Percentiles rank a stretch among this genome's conserved stretches.
Evolutionary conservation across 192 early-diverging fungal species (phyloP).

Genomic region (Paraglomus brasilianum): DNA sequence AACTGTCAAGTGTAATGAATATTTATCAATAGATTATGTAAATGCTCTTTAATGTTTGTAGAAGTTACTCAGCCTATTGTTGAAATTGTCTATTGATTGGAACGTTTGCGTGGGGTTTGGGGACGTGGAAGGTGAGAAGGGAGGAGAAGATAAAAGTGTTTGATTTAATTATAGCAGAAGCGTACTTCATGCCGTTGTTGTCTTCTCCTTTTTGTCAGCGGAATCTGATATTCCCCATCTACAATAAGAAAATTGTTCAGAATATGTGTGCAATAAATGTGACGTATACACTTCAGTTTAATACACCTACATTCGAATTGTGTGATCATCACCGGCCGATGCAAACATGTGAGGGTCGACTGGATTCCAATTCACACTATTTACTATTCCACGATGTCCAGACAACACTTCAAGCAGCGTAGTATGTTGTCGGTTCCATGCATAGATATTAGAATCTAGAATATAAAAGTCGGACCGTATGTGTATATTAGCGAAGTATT

Average conservation of each 20-base stretch:
- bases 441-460: conserved; percentile 68
- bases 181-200: conserved; percentile 18
- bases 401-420: conserved; percentile 64
- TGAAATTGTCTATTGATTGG: too few relatives aligned
- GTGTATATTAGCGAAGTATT: too few relatives aligned
- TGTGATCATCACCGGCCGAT: conserved; percentile 78
- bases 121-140: too few relatives aligned
- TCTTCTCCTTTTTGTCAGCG: conserved; percentile 27
- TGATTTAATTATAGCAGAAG: too few relatives aligned
- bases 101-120: too few relatives aligned
- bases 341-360: conserved; percentile 67
- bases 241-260: neutral
- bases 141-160: too few relatives aligned
- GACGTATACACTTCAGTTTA: neutral
- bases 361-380: conserved; percentile 74
- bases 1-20: too few relatives aligned
- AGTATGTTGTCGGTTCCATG: conserved; percentile 78
- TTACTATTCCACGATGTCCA: conserved; percentile 70
- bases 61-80: too few relatives aligned
- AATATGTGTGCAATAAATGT: neutral
- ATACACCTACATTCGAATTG: conserved; percentile 70
- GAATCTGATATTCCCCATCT: conserved; percentile 29
- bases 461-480: neutral
- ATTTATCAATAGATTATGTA: too few relatives aligned
- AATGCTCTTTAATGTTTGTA: too few relatives aligned